Percentiles rank a stretch among this genome's conserved stretches.
phyloP scores from a whole-genome alignment of 768 basidiomycete genomes.

The Psilocybe cubensis region DNA sequence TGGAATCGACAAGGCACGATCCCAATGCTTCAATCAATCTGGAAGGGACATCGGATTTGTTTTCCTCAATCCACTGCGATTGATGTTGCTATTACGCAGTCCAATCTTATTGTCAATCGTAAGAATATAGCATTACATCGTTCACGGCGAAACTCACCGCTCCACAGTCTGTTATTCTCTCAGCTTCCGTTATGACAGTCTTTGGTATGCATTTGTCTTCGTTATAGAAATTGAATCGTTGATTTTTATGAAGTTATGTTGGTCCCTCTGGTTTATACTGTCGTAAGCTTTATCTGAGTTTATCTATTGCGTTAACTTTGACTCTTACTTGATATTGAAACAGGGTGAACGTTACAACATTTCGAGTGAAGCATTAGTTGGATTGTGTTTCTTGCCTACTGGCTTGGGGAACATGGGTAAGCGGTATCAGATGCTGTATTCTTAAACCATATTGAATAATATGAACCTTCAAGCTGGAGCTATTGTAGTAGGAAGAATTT shows the following conservation, averaged over 20 bases:
- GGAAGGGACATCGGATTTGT: slow-evolving; percentile 29
- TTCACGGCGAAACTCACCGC: background rate
- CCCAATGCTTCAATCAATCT: slow-evolving; percentile 22
- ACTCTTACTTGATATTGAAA: background rate
- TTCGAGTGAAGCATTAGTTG: slow-evolving; percentile 57
- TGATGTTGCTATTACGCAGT: slow-evolving; percentile 54
- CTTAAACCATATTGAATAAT: no score
- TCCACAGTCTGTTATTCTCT: slow-evolving; percentile 26
- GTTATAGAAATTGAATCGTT: background rate
- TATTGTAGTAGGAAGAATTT: slow-evolving; percentile 56
- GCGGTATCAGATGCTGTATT: no score
- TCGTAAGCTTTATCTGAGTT: slow-evolving; percentile 49
- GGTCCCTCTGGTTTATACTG: slow-evolving; percentile 67
- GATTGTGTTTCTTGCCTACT: slow-evolving; percentile 61
- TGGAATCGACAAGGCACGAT: slow-evolving; percentile 51
- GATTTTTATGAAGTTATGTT: slow-evolving; percentile 45
- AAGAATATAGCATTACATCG: slow-evolving; percentile 24
- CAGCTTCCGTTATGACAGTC: slow-evolving; percentile 45
- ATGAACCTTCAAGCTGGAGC: slow-evolving; percentile 46
- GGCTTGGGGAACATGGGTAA: slow-evolving; percentile 63
- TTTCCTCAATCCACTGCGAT: slow-evolving; percentile 61
- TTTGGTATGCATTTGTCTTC: background rate
- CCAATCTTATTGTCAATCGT: slow-evolving; percentile 64
- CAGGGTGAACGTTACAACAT: slow-evolving; percentile 64
- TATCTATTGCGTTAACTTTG: background rate